Conservation (phyloP, 1,284 basidiomycete genomes). For the Trametes polyzona region DNA sequence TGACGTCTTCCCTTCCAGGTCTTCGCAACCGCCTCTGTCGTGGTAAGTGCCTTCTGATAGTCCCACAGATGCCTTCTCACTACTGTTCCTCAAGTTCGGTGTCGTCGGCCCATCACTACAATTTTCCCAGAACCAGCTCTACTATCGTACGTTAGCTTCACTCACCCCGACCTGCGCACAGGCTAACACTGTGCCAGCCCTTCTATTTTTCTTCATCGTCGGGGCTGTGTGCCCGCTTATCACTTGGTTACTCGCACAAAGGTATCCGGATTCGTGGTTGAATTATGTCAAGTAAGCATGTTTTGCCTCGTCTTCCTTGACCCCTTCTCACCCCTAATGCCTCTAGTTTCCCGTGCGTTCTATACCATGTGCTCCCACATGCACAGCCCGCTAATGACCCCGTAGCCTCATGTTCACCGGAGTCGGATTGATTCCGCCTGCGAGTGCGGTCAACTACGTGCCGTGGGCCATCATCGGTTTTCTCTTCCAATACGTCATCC, state of each 20-base stretch:
- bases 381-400: constrained; percentile 10
- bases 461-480: constrained; percentile 44
- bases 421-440: constrained; percentile 43
- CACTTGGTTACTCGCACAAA: constrained; percentile 40
- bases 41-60: constrained; percentile 25
- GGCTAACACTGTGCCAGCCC: constrained; percentile 21
- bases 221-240: constrained; percentile 48
- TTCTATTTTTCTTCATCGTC: constrained; percentile 52
- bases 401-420: constrained; percentile 39
- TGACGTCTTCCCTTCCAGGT: constrained; percentile 29
- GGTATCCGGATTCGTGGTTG: constrained; percentile 43
- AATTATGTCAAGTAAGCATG: constrained; percentile 47
- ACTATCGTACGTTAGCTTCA: constrained; percentile 37
- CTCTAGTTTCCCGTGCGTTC: constrained; percentile 30
- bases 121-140: constrained; percentile 46
- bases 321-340: neutral
- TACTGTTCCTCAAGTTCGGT: constrained; percentile 38
- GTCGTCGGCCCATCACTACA: constrained; percentile 45
- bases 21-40: constrained; percentile 36
- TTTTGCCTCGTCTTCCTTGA: neutral
- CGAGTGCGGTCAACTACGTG: constrained; percentile 48
- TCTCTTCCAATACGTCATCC: constrained; percentile 47
- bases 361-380: neutral
- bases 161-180: neutral
- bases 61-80: neutral